These are phyloP conservation scores for Aotearoamyces nothofagi DNA, from an alignment of 2,329 filamentous ascomycete genomes.

Conservation along the genomic window DNA sequence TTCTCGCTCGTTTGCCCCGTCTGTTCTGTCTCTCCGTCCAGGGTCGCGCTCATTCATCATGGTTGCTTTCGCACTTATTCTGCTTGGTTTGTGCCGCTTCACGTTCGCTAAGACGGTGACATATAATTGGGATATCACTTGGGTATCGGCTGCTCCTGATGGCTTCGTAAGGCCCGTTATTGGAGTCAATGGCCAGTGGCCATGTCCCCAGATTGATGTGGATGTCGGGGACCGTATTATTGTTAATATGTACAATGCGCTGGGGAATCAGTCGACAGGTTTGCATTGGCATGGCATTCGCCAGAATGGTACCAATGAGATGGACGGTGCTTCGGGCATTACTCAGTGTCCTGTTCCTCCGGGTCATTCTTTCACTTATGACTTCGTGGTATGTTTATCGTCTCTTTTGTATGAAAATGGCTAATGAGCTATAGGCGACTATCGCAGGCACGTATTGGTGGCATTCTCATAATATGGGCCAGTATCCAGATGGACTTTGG, in stretches of 20 bases:
- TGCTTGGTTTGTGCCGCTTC: no score
- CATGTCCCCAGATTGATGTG: slow-evolving; percentile 38
- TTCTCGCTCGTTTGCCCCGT: no score
- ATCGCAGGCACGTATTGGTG: slow-evolving; percentile 39
- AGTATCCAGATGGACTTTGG: slow-evolving; percentile 53
- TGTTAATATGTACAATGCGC: slow-evolving; percentile 31
- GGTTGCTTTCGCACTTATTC: no score
- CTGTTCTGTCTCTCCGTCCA: no score
- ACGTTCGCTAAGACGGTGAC: no score
- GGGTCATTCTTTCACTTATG: slow-evolving; percentile 8
- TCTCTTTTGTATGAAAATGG: slow-evolving; percentile 12
- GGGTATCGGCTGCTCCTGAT: slow-evolving; percentile 24
- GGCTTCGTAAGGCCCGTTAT: slow-evolving; percentile 29
- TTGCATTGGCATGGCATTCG: slow-evolving; percentile 44
- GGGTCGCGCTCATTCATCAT: no score
- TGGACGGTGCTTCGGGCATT: slow-evolving; percentile 41
- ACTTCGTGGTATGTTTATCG: slow-evolving; percentile 29
- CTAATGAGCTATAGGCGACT: slow-evolving; percentile 4
- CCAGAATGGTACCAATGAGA: slow-evolving; percentile 33
- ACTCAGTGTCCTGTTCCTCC: slow-evolving; percentile 20
- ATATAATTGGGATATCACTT: slow-evolving; percentile 26
- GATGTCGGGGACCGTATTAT: slow-evolving; percentile 33
- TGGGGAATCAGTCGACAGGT: slow-evolving; percentile 36
- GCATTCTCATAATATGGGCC: slow-evolving; percentile 47
- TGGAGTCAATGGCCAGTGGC: slow-evolving; percentile 47